Conservation (phyloP, 2,329 filamentous ascomycete species). For the Ophiostoma quercus region DNA sequence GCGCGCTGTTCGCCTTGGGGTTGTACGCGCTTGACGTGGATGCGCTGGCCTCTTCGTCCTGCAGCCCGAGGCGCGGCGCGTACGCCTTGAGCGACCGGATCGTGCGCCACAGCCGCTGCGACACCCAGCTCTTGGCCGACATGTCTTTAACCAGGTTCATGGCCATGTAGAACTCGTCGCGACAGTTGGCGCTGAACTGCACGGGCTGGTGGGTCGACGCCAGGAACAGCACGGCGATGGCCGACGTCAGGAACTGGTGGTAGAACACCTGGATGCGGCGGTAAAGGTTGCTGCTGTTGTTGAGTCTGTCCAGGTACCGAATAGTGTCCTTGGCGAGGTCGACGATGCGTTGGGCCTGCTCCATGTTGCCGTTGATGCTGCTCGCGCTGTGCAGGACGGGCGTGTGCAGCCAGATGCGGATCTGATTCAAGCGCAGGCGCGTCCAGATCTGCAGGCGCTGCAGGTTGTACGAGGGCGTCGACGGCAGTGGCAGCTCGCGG, state of each 20-base stretch:
- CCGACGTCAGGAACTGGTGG: constrained; percentile 72
- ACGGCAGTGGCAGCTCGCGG: constrained; percentile 47
- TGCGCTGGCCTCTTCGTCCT: constrained; percentile 40
- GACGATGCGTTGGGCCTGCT: constrained; percentile 67
- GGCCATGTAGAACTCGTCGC: constrained; percentile 74
- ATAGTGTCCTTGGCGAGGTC: constrained; percentile 74
- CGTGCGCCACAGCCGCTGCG: constrained; percentile 67
- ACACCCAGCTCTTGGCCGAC: constrained; percentile 65
- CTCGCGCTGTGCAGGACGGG: constrained; percentile 79
- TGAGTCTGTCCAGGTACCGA: constrained; percentile 62
- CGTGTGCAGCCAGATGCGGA: constrained; percentile 59
- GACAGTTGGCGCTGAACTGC: constrained; percentile 61
- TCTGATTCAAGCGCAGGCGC: constrained; percentile 78
- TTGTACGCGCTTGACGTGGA: no score
- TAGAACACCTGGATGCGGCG: constrained; percentile 68
- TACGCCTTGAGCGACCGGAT: constrained; percentile 66
- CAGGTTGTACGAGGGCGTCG: constrained; percentile 56
- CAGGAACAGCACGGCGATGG: constrained; percentile 69
- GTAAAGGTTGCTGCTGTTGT: constrained; percentile 68
- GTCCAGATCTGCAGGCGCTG: constrained; percentile 76
- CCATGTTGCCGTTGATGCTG: constrained; percentile 71
- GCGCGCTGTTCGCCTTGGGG: not conserved
- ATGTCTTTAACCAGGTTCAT: constrained; percentile 69
- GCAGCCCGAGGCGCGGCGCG: constrained; percentile 62
- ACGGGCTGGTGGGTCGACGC: constrained; percentile 70